A percentile compares a stretch with the other conserved stretches of the same genome.
These are phyloP conservation scores for Fraxinus cuspidata DNA, from an alignment of 257 asterid genomes.

Conservation along the genomic window DNA sequence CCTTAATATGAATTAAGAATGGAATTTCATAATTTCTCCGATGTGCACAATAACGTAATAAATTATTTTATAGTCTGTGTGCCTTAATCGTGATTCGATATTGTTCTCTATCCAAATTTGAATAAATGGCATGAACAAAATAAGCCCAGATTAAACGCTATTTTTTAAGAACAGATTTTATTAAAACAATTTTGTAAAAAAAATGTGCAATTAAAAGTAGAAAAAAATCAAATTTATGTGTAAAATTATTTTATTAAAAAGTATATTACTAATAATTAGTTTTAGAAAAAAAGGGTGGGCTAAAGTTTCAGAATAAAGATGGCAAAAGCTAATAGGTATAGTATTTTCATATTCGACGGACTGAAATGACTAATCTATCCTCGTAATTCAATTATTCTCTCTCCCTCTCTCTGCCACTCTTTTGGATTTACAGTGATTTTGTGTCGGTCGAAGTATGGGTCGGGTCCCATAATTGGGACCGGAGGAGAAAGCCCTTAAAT, in stretches of 20 bases:
- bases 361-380: slow-evolving; percentile 15
- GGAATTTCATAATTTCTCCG: not conserved
- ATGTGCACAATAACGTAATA: too few species aligned
- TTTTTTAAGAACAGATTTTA: too few species aligned
- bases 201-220: too few species aligned
- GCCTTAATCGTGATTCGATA: too few species aligned
- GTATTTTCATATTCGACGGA: slow-evolving; percentile 10
- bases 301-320: not conserved
- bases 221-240: too few species aligned
- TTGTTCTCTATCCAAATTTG: not conserved
- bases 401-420: not conserved
- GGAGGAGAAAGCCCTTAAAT: not conserved
- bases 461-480: slow-evolving; percentile 5
- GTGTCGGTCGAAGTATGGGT: slow-evolving; percentile 33
- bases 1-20: too few species aligned
- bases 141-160: too few species aligned
- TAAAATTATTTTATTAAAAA: too few species aligned
- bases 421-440: not conserved
- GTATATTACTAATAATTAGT: too few species aligned
- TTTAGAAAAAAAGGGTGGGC: too few species aligned
- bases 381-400: not conserved
- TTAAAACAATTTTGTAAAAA: too few species aligned
- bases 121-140: not conserved
- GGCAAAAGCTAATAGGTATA: not conserved
- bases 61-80: too few species aligned